phyloP scores from a whole-genome alignment of 345 rosid species.

The Limnanthes douglasii region DNA sequence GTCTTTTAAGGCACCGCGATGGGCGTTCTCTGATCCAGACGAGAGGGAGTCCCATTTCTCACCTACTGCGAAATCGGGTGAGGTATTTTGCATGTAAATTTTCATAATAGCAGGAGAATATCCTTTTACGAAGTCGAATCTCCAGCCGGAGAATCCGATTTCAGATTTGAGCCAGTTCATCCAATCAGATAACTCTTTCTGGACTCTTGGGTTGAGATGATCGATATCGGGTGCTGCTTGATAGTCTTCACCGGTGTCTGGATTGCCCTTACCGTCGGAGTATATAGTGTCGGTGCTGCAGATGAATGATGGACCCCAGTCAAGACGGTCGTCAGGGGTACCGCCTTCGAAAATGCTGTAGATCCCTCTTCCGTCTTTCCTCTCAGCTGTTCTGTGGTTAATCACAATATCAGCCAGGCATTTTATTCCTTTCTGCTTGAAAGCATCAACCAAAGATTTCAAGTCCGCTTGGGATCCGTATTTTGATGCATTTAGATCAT shows the following conservation, averaged over 20 bases:
- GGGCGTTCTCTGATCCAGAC: conserved; percentile 35
- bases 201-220: conserved; percentile 55
- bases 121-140: conserved; percentile 60
- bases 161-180: conserved; percentile 82
- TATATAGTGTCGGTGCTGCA: conserved; percentile 33
- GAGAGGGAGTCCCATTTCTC: conserved; percentile 60
- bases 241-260: conserved; percentile 38
- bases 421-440: conserved; percentile 43
- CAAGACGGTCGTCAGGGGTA: conserved; percentile 58
- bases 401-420: conserved; percentile 74
- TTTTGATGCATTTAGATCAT: conserved; percentile 56
- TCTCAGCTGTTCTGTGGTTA: conserved; percentile 76
- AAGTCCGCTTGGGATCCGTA: conserved; percentile 47
- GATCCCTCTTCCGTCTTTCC: conserved; percentile 45
- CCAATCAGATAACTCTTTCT: conserved; percentile 64
- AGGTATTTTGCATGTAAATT: conserved; percentile 28
- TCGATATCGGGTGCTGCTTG: conserved; percentile 69
- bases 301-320: conserved; percentile 73
- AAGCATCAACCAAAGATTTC: conserved; percentile 33
- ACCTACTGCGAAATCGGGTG: conserved; percentile 62
- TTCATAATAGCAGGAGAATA: conserved; percentile 47
- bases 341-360: conserved; percentile 78
- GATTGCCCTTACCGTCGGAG: conserved; percentile 58
- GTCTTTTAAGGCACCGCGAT: conserved; percentile 32
- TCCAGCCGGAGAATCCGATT: conserved; percentile 65